A percentile compares a stretch with the other conserved stretches of the same genome.
phyloP scores from a whole-genome alignment of 257 asterid genomes.

The Petunia axillaris region DNA sequence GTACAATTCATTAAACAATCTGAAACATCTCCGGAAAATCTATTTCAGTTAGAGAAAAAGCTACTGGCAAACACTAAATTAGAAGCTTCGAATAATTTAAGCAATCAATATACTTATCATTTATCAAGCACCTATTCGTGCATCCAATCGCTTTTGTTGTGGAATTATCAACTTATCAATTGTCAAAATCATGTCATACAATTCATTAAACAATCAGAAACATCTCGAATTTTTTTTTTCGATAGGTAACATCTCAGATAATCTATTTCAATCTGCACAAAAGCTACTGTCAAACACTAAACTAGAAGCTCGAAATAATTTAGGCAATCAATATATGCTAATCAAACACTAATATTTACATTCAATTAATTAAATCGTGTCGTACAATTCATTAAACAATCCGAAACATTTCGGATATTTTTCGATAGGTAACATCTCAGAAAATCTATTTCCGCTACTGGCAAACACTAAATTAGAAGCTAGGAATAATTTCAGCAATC shows the following conservation, averaged over 20 bases:
- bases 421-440: background rate
- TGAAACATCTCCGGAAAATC: background rate
- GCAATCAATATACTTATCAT: background rate
- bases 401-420: background rate
- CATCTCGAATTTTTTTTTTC: background rate
- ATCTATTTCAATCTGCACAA: too few relatives aligned
- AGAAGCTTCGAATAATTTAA: too few relatives aligned
- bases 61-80: background rate
- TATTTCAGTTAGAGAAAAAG: background rate
- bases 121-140: too few relatives aligned
- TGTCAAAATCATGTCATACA: background rate
- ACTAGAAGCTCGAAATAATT: too few relatives aligned
- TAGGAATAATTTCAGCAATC: too few relatives aligned
- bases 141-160: too few relatives aligned
- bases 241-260: background rate
- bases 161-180: background rate
- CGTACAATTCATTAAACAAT: background rate
- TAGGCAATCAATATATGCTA: too few relatives aligned
- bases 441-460: too few relatives aligned
- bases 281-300: too few relatives aligned
- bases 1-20: background rate
- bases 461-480: too few relatives aligned
- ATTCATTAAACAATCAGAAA: background rate
- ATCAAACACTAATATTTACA: background rate
- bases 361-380: background rate